Evolutionary conservation across 805 yeast genomes (phyloP).

Genomic region (Priceomyces haplophilus): DNA sequence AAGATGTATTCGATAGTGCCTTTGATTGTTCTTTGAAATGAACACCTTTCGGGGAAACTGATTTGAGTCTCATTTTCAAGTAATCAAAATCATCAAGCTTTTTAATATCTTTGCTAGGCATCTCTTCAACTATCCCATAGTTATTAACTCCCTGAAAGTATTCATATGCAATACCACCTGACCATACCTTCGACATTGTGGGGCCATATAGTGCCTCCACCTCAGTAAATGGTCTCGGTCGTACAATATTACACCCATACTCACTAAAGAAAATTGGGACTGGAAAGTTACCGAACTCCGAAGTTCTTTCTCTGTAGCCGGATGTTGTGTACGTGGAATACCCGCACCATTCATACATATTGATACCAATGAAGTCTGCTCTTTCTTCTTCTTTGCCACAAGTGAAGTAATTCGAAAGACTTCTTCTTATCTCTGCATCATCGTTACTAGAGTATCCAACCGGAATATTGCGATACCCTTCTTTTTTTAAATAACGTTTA

Average conservation of each 20-base stretch:
- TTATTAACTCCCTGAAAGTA: constrained; percentile 33
- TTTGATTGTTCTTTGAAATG: constrained; percentile 4
- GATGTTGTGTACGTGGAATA: constrained; percentile 34
- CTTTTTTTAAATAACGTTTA: constrained; percentile 24
- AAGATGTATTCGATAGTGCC: neutral
- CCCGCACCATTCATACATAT: constrained; percentile 44
- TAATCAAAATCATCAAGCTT: constrained; percentile 28
- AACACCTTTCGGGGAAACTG: constrained; percentile 19
- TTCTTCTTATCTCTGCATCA: constrained; percentile 27
- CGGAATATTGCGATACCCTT: constrained; percentile 33
- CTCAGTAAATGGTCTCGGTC: constrained; percentile 39
- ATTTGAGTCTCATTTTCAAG: constrained; percentile 22
- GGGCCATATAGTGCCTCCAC: constrained; percentile 33
- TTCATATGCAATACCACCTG: constrained; percentile 39
- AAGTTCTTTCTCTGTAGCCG: constrained; percentile 35
- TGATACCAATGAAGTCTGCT: constrained; percentile 36
- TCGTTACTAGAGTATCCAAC: constrained; percentile 42
- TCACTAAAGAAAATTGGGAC: constrained; percentile 40
- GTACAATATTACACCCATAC: constrained; percentile 35
- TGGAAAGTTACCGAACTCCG: constrained; percentile 25
- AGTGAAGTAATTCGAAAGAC: constrained; percentile 28
- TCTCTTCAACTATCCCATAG: constrained; percentile 34
- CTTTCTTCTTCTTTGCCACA: constrained; percentile 21
- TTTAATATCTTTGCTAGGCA: constrained; percentile 21
- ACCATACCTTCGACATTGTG: constrained; percentile 35